Percentiles rank a stretch among this genome's conserved stretches.
Conservation (phyloP, 306 rosid species). For the Cucurbita moschata region DNA sequence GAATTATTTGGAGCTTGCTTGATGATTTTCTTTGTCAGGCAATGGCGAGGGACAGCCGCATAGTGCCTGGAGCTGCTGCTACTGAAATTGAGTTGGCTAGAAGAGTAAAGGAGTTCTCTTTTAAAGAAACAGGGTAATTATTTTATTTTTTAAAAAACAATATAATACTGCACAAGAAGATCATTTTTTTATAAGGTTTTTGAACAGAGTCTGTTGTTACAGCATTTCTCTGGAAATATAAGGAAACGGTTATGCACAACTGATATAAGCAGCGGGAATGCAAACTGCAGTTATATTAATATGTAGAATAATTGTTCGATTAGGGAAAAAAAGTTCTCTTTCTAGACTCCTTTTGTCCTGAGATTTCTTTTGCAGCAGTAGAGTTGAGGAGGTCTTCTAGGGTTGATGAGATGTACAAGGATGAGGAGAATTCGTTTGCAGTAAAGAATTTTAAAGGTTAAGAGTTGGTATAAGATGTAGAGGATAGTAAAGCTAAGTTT, state of each 20-base stretch:
- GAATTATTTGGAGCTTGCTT: not conserved
- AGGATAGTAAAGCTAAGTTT: not conserved
- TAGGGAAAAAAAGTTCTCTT: not conserved
- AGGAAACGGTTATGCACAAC: not conserved
- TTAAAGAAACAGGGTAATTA: constrained; percentile 73
- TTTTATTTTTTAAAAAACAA: not conserved
- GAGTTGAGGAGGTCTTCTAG: not conserved
- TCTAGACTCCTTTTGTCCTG: not conserved
- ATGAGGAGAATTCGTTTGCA: not conserved
- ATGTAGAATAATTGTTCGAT: not conserved
- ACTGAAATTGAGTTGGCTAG: constrained; percentile 87
- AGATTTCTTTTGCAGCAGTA: not conserved
- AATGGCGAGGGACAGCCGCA: constrained; percentile 87
- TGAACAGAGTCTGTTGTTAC: not conserved
- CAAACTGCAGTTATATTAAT: not conserved
- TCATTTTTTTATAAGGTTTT: not conserved
- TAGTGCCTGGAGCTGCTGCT: constrained; percentile 85
- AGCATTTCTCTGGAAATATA: not conserved
- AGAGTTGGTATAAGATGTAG: not conserved
- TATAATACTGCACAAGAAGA: not conserved
- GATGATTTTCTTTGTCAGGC: constrained; percentile 36
- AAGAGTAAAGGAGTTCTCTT: constrained; percentile 79
- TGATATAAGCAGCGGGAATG: not conserved
- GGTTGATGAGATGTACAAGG: not conserved
- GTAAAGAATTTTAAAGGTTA: not conserved